phyloP scores from a whole-genome alignment of 495 filamentous ascomycete species.

The Aspergillus wentii region DNA sequence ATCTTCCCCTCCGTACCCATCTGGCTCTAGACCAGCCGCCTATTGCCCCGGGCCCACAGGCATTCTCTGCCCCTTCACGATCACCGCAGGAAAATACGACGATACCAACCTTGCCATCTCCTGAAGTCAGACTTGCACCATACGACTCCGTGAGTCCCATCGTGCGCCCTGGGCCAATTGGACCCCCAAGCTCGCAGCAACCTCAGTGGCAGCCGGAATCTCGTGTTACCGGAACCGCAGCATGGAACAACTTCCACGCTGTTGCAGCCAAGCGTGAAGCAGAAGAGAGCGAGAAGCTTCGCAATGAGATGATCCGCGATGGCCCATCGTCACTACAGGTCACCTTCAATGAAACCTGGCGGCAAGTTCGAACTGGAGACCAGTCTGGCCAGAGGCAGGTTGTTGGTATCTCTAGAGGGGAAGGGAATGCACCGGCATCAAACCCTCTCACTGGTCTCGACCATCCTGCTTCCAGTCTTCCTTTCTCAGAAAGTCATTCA shows the following conservation, averaged over 20 bases:
- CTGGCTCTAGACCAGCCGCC: constrained; percentile 34
- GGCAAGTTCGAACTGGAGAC: constrained; percentile 48
- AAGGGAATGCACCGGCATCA: constrained; percentile 20
- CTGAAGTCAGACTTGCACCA: constrained; percentile 30
- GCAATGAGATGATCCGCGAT: constrained; percentile 33
- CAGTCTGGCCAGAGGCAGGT: constrained; percentile 36
- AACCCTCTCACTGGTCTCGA: constrained; percentile 34
- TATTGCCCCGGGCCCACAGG: constrained; percentile 22
- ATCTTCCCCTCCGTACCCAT: constrained; percentile 33
- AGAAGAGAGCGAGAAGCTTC: constrained; percentile 32
- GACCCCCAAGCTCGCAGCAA: constrained; percentile 41
- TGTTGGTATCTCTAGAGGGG: constrained; percentile 26
- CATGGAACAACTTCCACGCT: constrained; percentile 48
- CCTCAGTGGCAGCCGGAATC: constrained; percentile 32
- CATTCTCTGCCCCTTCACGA: constrained; percentile 27
- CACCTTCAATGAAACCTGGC: constrained; percentile 61
- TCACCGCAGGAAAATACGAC: constrained; percentile 27
- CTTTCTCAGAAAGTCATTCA: constrained; percentile 29
- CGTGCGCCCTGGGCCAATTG: constrained; percentile 46
- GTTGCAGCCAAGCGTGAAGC: constrained; percentile 38
- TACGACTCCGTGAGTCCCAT: constrained; percentile 36
- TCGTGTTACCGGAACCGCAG: constrained; percentile 25
- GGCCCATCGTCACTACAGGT: constrained; percentile 35
- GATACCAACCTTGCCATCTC: constrained; percentile 28
- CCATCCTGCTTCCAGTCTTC: constrained; percentile 29